Base-by-base conservation (phyloP, 2,329 filamentous ascomycete species). In the Sporothrix globosa region DNA sequence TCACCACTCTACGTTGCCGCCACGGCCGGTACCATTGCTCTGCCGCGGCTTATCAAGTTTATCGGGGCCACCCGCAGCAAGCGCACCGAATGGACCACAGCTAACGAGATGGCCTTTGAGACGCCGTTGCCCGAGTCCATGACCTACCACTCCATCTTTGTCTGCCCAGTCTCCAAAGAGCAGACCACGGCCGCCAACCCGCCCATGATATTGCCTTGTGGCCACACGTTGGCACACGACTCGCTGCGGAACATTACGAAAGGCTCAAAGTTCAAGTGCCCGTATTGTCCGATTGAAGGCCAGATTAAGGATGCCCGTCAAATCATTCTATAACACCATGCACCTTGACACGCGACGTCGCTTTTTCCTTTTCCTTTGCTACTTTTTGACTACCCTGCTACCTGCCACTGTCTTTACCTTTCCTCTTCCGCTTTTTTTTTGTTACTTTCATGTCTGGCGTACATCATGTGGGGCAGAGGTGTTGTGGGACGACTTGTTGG, bases 161-260 rank as follows among this genome's bases (percentile, higher is more conserved):
- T 99, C 54, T 99, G 96, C 77, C 96, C 96, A 0, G 96, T 99
- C 5, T 94, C 91, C 76, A 98, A 98, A 79, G 96, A 97, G 78
- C 96, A 99, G 80, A 93, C 92, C 0, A 99, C 95, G 0, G 93
- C 97, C 76, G 82, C 86, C 30, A 99, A 99, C 79, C 96, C 96
- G 13, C 93, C 96, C 1, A 96, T 98, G 91, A 96, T 97, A 87
- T 89, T 99, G 77, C 92, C 92, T 0, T 99, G 96, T 77, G 95
- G 96, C 6, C 96, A 99, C 81, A 95, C 97, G 68, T 90, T 99
- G 72, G 94, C 93, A 21, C 87, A 90, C 74, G 94, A 97, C 77
- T 93, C 91, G 46, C 82, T 99, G 67, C 88, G 91, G 72, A 90
- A 89, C 77, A 84, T 98, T 54, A 90, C 90, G 69, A 97, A 96